phyloP scores from a whole-genome alignment of 352 stramenopile genomes.

The Thalassiosira mediterranea region DNA sequence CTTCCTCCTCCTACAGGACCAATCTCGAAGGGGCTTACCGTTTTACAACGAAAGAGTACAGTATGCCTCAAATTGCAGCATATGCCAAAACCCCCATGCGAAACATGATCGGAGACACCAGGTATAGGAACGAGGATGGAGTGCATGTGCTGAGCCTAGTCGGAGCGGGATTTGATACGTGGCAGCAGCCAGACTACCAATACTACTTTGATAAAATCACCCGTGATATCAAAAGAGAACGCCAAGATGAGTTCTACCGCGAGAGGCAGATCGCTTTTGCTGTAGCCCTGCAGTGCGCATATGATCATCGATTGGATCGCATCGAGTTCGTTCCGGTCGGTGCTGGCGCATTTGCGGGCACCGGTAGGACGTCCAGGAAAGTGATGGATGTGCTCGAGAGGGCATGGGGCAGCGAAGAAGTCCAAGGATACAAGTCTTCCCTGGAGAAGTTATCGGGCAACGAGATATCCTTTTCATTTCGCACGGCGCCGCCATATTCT shows the following conservation, averaged over 20 bases:
- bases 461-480: constrained; percentile 9
- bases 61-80: constrained; percentile 22
- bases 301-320: constrained; percentile 25
- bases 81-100: constrained; percentile 23
- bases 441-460: constrained; percentile 6
- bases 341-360: constrained; percentile 9
- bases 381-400: constrained; percentile 11
- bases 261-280: constrained; percentile 26
- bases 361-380: background rate
- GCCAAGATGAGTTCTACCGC: constrained; percentile 15
- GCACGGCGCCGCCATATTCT: constrained; percentile 8
- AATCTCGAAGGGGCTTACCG: constrained; percentile 19
- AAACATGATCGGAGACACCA: constrained; percentile 2
- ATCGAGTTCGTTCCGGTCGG: constrained; percentile 22
- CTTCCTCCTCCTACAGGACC: constrained; percentile 12
- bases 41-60: constrained; percentile 18
- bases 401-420: constrained; percentile 17
- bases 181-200: constrained; percentile 20
- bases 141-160: constrained; percentile 24
- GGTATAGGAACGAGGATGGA: constrained; percentile 12
- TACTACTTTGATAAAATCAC: constrained; percentile 18
- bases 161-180: constrained; percentile 18
- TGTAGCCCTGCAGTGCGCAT: constrained; percentile 21
- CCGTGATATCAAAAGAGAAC: constrained; percentile 14
- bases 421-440: constrained; percentile 14